A percentile compares a stretch with the other conserved stretches of the same genome.
These are phyloP conservation scores for Pyrenophora teres DNA, from an alignment of 2,329 filamentous ascomycete genomes.

Conservation along the genomic window DNA sequence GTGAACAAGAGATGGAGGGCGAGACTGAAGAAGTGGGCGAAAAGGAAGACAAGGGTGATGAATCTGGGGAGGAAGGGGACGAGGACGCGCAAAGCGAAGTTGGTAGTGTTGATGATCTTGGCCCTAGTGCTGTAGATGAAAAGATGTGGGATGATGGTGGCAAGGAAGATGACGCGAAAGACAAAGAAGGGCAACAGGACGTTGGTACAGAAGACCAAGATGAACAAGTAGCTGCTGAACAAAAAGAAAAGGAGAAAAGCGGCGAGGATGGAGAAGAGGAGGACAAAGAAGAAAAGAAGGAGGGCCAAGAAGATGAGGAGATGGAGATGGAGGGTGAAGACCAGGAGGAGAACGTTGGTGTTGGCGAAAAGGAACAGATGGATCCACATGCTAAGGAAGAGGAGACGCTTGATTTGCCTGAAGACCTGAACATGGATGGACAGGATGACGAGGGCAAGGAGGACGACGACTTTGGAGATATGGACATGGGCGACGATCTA, in stretches of 20 bases:
- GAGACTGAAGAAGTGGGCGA: conserved; percentile 67
- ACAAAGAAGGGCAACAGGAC: conserved; percentile 70
- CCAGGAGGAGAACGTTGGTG: conserved; percentile 64
- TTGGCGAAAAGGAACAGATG: conserved; percentile 68
- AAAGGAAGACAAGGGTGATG: conserved; percentile 63
- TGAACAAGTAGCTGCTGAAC: conserved; percentile 53
- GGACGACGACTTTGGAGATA: conserved; percentile 44
- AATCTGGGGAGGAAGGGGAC: conserved; percentile 52
- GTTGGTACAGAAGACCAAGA: conserved; percentile 56
- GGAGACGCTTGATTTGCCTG: conserved; percentile 80
- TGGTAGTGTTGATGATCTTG: conserved; percentile 88
- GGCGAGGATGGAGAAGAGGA: conserved; percentile 66
- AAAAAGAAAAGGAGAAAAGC: conserved; percentile 56
- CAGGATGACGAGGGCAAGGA: conserved; percentile 64
- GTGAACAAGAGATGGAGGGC: conserved; percentile 88
- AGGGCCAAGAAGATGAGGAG: conserved; percentile 62
- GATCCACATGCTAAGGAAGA: conserved; percentile 81
- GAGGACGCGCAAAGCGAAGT: conserved; percentile 84
- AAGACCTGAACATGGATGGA: conserved; percentile 83
- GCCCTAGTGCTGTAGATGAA: conserved; percentile 89
- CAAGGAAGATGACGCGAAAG: conserved; percentile 77
- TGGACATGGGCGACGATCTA: conserved; percentile 45
- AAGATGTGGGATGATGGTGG: conserved; percentile 97
- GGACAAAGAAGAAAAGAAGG: conserved; percentile 61
- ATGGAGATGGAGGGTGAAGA: conserved; percentile 63